phyloP scores from a whole-genome alignment of 495 filamentous ascomycete genomes.

The Poronia punctata region DNA sequence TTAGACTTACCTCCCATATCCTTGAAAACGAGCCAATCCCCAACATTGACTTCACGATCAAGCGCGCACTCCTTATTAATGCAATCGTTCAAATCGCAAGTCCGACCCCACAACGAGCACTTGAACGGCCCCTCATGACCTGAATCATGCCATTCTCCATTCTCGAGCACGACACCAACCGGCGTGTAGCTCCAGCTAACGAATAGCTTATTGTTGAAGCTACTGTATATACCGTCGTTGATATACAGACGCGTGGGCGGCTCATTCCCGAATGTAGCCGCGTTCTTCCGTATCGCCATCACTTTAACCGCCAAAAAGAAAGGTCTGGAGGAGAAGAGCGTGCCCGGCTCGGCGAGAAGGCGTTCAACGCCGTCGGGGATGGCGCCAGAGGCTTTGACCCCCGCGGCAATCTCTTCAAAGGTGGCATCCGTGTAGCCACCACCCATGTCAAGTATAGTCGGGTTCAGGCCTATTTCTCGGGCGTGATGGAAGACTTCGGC shows the following conservation, averaged over 20 bases:
- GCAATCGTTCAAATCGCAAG: conserved; percentile 95
- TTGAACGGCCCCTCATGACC: conserved; percentile 39
- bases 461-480: conserved; percentile 61
- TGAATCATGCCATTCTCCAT: conserved; percentile 33
- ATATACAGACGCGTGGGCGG: conserved; percentile 90
- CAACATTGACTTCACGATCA: conserved; percentile 67
- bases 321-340: conserved; percentile 88
- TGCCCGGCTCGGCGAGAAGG: conserved; percentile 92
- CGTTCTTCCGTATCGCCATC: conserved; percentile 88
- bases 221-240: conserved; percentile 95
- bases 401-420: conserved; percentile 89
- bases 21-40: conserved; percentile 98
- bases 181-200: conserved; percentile 97
- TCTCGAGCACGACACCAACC: conserved; percentile 69
- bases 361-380: conserved; percentile 69
- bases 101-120: conserved; percentile 98
- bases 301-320: conserved; percentile 91
- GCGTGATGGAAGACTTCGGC: conserved; percentile 87
- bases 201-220: conserved; percentile 98
- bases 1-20: too few relatives aligned
- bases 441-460: conserved; percentile 88
- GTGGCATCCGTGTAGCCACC: conserved; percentile 84
- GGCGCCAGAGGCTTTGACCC: too few relatives aligned
- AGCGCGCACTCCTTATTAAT: conserved; percentile 73
- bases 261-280: conserved; percentile 41